Base-by-base conservation (phyloP, 331 rosid species). In the Malus hybrid region DNA sequence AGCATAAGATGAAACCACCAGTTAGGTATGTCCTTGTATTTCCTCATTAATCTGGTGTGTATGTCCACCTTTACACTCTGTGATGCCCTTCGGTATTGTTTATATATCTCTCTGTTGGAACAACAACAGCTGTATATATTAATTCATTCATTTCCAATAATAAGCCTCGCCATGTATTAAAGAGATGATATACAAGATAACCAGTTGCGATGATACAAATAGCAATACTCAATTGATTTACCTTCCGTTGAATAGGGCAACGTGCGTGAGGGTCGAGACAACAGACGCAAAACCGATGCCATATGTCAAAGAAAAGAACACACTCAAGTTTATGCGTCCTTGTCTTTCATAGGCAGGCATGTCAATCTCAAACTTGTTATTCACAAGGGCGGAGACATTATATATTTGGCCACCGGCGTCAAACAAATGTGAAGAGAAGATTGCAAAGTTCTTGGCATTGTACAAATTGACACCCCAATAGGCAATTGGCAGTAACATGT, bases 1-100 rank as follows among this genome's bases (percentile, higher is more conserved):
- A 84, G 84, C 56, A 78, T 59, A 36, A 64, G 1, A 34, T 77
- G 73, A 68, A 84, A 84, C 87, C 87, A 84, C 87, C 85, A 84
- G 42, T 16, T 32, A 6, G 87, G 87, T 55, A 80, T 80, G 78
- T 70, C 80, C 76, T 56, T 80, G 68, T 84, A 84, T 68, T 56
- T 77, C 76, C 71, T 84, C 87, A 84, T 77, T 72, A 84, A 29
- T 71, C 46, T 77, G 50, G 87, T 80, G 72, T 84, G 84, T 24
- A 84, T 34, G 56, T 80, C 87, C 48, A 73, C 56, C 57, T 74
- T 82, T 59, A 33, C 76, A 4, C 75, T 34, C 15, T 52, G 39
- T 12, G 76, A 36, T 1, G 87, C 74, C 22, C 67, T 75, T 44
- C 62, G 11, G 24, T 67, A 83, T 36, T 67, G 68, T 6, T 69